Evolutionary conservation across 176 grass and related monocot genomes (phyloP).

Genomic region (Calamus simplicifolius): DNA sequence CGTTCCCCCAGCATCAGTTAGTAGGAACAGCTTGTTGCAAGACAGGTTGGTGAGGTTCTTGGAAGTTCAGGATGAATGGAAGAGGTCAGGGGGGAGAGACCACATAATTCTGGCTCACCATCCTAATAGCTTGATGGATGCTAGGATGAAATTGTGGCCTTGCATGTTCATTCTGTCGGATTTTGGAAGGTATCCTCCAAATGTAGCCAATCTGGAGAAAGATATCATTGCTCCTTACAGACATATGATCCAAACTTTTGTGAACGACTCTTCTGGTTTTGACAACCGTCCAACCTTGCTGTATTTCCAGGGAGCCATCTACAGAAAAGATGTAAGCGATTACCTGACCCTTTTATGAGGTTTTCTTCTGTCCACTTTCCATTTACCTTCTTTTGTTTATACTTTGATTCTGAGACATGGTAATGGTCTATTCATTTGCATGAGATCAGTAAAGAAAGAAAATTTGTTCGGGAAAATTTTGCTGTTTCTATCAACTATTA

Average conservation of each 20-base stretch:
- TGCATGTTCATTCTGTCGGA: constrained; percentile 76
- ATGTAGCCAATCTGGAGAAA: constrained; percentile 79
- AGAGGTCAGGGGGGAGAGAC: constrained; percentile 56
- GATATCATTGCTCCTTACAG: constrained; percentile 77
- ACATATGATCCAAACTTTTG: constrained; percentile 59
- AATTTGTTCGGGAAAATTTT: too few species aligned
- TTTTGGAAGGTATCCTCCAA: constrained; percentile 75
- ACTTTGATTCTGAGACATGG: too few species aligned
- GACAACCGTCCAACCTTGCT: constrained; percentile 56
- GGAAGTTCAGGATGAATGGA: constrained; percentile 44
- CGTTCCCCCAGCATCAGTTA: constrained; percentile 43
- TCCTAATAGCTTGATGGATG: constrained; percentile 80
- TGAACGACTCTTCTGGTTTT: constrained; percentile 62
- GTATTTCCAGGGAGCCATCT: constrained; percentile 87
- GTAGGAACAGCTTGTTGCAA: constrained; percentile 50
- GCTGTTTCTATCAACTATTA: too few species aligned
- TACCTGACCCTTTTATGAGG: neutral
- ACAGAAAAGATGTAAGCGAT: constrained; percentile 90
- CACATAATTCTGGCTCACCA: constrained; percentile 89
- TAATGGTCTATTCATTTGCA: too few species aligned
- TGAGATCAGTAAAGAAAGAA: too few species aligned
- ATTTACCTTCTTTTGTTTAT: too few species aligned
- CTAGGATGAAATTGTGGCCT: constrained; percentile 39
- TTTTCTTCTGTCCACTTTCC: too few species aligned
- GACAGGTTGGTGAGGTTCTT: constrained; percentile 62